Evolutionary conservation across 2,329 filamentous ascomycete species (phyloP).

Genomic region (Magnaporthiopsis incrustans): DNA sequence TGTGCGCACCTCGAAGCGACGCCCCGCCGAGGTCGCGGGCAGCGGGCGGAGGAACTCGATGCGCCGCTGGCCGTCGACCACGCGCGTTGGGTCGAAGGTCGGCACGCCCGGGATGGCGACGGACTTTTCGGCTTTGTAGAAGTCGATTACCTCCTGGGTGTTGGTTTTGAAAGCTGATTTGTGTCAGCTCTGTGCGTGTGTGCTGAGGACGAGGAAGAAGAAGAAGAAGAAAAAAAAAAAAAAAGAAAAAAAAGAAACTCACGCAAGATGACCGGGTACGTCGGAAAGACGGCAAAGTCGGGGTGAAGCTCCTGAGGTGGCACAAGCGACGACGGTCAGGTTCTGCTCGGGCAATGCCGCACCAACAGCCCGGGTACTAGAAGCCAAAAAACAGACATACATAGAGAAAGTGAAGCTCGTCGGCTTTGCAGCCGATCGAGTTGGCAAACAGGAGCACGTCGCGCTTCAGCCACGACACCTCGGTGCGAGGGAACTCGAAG

Average conservation of each 20-base stretch:
- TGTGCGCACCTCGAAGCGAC: conserved; percentile 65
- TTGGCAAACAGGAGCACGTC: conserved; percentile 85
- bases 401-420: conserved; percentile 90
- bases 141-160: conserved; percentile 71
- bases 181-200: no score
- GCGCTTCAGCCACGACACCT: conserved; percentile 80
- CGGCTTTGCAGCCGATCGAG: conserved; percentile 73
- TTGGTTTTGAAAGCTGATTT: conserved; percentile 66
- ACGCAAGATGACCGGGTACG: conserved; percentile 76
- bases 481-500: conserved; percentile 68
- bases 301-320: conserved; percentile 69
- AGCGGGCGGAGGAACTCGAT: conserved; percentile 71
- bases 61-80: conserved; percentile 77
- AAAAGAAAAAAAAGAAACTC: conserved; percentile 21
- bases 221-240: conserved; percentile 6
- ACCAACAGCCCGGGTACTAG: background rate
- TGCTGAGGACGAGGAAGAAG: no score
- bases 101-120: conserved; percentile 68
- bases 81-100: conserved; percentile 63
- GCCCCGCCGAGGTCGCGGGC: conserved; percentile 61
- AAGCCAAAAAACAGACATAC: conserved; percentile 37
- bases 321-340: background rate
- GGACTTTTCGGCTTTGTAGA: conserved; percentile 63
- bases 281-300: conserved; percentile 80
- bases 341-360: background rate